Evolutionary conservation across 768 basidiomycete species (phyloP), one percentile per base, ranked within the genome.

Genomic region (Suillus tomentosus): DNA sequence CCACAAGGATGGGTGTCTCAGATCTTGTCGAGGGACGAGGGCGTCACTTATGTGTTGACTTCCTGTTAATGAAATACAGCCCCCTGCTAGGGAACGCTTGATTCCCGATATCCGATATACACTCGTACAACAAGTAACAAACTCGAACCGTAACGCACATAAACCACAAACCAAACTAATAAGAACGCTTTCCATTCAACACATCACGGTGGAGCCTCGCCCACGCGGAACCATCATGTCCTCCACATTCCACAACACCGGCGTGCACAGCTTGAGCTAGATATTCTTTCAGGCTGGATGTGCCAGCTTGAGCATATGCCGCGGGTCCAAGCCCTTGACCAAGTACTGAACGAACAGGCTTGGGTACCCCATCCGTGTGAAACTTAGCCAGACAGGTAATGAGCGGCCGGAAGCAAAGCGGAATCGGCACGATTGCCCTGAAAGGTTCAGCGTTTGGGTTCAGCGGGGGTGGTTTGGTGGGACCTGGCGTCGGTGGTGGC

Each of bases 181-280:
- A 58, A 27, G 24, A 19, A 31, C 24, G 57, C 17, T 31, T 27
- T 58, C 57, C 40, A 13, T 3, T 42, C 1, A 3, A 11, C 27
- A 27, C 57, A 58, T 58, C 27, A 27, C 24, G 39, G 0, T 42
- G 39, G n/a, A 42, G 57, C 17, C 2, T 42, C 27, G 4, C 57
- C 83, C 83, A 83, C 43, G 40, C 40, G 6, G 40, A 43, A 10
- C 74, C 76, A 24, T 73, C 77, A 45, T 39, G 53, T 3, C 81
- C 82, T 36, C 84, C 84, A 15, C 77, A 72, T 48, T 77, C 74
- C 60, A 84, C 67, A 37, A 85, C 73, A 27, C 75, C 78, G 15
- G 66, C 72, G 62, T 78, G 71, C 45, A 74, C 72, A 14, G 84
- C 84, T 61, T 78, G 64, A 10, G 65, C 66, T 14, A 75, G 60